Percentiles rank a stretch among this genome's conserved stretches.
Conservation (phyloP, 2,329 filamentous ascomycete genomes). For the Rutstroemia sp. region DNA sequence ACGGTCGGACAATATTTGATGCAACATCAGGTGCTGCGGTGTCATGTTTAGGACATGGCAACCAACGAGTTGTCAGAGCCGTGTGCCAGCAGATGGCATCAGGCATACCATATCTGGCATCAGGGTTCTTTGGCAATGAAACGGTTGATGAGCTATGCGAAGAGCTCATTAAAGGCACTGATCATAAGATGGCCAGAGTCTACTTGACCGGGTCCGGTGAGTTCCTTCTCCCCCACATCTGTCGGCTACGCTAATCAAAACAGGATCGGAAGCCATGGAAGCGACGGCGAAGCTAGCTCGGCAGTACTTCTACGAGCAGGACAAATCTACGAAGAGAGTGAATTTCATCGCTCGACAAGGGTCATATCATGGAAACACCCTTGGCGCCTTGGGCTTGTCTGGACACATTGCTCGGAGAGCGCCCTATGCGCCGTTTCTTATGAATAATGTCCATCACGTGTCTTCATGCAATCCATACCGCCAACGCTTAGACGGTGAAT, state of each 20-base stretch:
- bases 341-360: slow-evolving; percentile 57
- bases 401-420: slow-evolving; percentile 52
- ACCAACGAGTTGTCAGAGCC: slow-evolving; percentile 51
- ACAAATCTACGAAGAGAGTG: slow-evolving; percentile 37
- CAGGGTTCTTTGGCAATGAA: slow-evolving; percentile 48
- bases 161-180: slow-evolving; percentile 34
- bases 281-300: slow-evolving; percentile 59
- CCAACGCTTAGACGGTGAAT: slow-evolving; percentile 41
- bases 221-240: not conserved
- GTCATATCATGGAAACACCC: slow-evolving; percentile 64
- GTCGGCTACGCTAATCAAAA: slow-evolving; percentile 8
- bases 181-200: slow-evolving; percentile 42
- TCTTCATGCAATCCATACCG: slow-evolving; percentile 60
- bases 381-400: slow-evolving; percentile 53
- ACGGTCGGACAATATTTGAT: slow-evolving; percentile 58
- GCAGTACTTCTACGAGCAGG: slow-evolving; percentile 57
- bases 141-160: slow-evolving; percentile 41
- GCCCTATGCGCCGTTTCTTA: slow-evolving; percentile 50
- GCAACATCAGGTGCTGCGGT: slow-evolving; percentile 68
- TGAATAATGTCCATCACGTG: slow-evolving; percentile 46
- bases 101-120: slow-evolving; percentile 50
- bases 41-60: slow-evolving; percentile 61
- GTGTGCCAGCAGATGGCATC: slow-evolving; percentile 50
- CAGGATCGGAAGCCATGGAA: slow-evolving; percentile 62
- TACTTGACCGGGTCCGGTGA: slow-evolving; percentile 52